Evolutionary conservation across 768 basidiomycete genomes (phyloP).

Genomic region (Leccinum olivaceopallidum): DNA sequence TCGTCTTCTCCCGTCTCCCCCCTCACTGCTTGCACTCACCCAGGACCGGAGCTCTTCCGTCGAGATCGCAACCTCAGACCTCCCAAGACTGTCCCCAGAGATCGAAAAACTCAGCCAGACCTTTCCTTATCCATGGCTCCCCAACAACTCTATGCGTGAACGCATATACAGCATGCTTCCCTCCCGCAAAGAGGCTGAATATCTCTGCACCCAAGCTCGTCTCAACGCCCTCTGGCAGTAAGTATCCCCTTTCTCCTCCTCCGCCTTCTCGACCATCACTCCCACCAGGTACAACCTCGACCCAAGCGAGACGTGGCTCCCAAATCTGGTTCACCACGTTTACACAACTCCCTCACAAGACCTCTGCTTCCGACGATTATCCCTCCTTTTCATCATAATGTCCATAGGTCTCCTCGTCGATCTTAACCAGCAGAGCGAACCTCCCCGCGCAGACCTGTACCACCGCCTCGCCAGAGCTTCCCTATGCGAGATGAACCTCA

Average conservation of each 20-base stretch:
- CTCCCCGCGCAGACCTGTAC: constrained; percentile 60
- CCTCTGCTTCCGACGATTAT: constrained; percentile 64
- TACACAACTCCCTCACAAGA: constrained; percentile 61
- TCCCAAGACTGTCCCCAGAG: constrained; percentile 30
- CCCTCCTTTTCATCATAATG: constrained; percentile 69
- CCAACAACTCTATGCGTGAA: constrained; percentile 62
- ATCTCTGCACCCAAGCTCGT: constrained; percentile 62
- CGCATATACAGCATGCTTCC: constrained; percentile 66
- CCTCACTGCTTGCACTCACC: constrained; percentile 1
- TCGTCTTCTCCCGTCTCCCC: neutral
- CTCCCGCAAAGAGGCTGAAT: constrained; percentile 54
- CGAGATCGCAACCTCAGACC: constrained; percentile 22
- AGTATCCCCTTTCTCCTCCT: constrained; percentile 32
- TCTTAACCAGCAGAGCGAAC: constrained; percentile 53
- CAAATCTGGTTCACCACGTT: constrained; percentile 67
- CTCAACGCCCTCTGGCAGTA: constrained; percentile 75
- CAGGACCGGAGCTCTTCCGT: constrained; percentile 30
- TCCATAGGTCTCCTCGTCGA: constrained; percentile 73
- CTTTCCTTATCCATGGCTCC: constrained; percentile 70
- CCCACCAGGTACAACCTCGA: constrained; percentile 62
- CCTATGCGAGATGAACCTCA: constrained; percentile 71
- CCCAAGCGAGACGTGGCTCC: constrained; percentile 67
- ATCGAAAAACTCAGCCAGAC: constrained; percentile 56
- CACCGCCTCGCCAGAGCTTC: constrained; percentile 67
- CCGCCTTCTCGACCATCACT: constrained; percentile 2